Percentiles rank a stretch among this genome's conserved stretches.
Evolutionary conservation across 106 monocot genomes (phyloP).

Genomic region (Chionographis japonica): DNA sequence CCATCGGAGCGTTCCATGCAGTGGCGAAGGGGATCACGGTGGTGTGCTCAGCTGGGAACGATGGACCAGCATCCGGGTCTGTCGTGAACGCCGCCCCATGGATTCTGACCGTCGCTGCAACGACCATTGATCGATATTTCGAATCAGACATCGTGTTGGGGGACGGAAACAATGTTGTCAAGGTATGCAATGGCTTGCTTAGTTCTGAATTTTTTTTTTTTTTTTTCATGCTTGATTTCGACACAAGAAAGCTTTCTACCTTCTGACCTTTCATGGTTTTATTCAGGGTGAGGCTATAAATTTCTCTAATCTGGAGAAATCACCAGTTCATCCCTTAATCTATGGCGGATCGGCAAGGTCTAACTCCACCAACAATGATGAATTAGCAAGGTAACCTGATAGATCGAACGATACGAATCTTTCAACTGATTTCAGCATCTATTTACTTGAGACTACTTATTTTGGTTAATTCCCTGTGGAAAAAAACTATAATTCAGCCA

Average conservation of each 20-base stretch:
- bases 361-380: constrained; percentile 31
- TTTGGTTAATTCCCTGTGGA: not conserved
- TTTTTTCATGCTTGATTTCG: not conserved
- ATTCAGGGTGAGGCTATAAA: constrained; percentile 70
- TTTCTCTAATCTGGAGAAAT: constrained; percentile 65
- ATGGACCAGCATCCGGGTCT: constrained; percentile 37
- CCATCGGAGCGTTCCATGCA: constrained; percentile 83
- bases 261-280: not conserved
- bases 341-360: constrained; percentile 46
- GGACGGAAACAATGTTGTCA: constrained; percentile 32
- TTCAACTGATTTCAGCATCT: too few relatives aligned
- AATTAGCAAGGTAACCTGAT: constrained; percentile 37
- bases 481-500: constrained; percentile 23
- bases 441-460: too few relatives aligned
- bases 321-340: constrained; percentile 51
- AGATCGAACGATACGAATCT: not conserved
- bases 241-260: not conserved
- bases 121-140: constrained; percentile 61
- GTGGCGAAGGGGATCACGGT: constrained; percentile 60
- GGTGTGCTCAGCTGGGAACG: constrained; percentile 82
- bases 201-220: too few relatives aligned
- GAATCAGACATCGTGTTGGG: constrained; percentile 66
- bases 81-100: constrained; percentile 72
- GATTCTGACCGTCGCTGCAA: constrained; percentile 77
- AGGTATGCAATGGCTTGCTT: constrained; percentile 14